Evolutionary conservation across 2,329 filamentous ascomycete species (phyloP), one percentile per base, ranked within the genome.

Genomic region (Pseudophaeomoniella oleicola): DNA sequence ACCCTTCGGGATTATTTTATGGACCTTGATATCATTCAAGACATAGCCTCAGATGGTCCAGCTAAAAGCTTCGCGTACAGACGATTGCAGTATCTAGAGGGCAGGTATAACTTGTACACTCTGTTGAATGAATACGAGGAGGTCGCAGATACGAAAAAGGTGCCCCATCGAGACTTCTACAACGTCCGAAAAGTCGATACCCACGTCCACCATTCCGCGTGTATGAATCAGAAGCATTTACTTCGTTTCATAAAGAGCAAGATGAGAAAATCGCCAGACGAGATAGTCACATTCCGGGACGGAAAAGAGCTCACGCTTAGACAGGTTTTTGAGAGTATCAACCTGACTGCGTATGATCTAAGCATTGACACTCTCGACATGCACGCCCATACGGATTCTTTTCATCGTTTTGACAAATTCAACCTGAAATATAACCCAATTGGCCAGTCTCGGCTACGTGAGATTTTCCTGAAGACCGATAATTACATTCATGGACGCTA

Each of bases 171-270:
- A 64, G 90, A 98, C 59, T 98, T 98, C 54, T 98, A 98, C 66
- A 98, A 98, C 53, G 90, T 98, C 34, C 75, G 90, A 54, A 98
- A 98, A 58, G 90, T 98, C 35, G 90, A 98, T 54, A 98, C 90
- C 5, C 90, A 98, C 69, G 90, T 98, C 48, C 90, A 98, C 55
- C 90, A 98, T 58, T 98, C 90, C 12, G 90, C 90, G 16, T 98
- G 90, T 57, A 98, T 98, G 90, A 98, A 98, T 54, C 90, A 98
- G 59, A 98, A 98, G 62, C 90, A 98, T 69, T 64, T 98, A 39
- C 66, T 98, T 42, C 84, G 90, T 37, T 98, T 98, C 60, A 98
- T 98, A 66, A 98, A 98, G 62, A 94, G 86, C 61, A 98, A 98
- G 63, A 94, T 98, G 85, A 96, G 94, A 71, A 98, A 94, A 59